Evolutionary conservation across 495 filamentous ascomycete species (phyloP).

Genomic region (Aspergillus sparsus): DNA sequence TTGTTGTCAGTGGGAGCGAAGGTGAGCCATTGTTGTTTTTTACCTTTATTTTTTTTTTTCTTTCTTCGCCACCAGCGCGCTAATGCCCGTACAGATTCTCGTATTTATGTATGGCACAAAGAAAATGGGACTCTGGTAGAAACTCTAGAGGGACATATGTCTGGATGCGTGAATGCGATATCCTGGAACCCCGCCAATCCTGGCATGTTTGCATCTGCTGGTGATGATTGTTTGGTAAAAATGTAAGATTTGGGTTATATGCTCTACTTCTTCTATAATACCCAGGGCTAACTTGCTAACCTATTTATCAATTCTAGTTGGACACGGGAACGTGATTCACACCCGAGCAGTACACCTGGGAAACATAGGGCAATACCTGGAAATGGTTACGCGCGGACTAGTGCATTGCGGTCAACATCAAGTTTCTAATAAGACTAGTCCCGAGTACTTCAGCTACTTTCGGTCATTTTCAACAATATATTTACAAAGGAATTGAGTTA

Average conservation of each 20-base stretch:
- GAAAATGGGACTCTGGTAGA: constrained; percentile 74
- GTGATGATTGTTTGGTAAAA: constrained; percentile 81
- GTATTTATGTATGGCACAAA: constrained; percentile 88
- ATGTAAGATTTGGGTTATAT: constrained; percentile 59
- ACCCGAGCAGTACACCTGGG: constrained; percentile 23
- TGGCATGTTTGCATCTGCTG: constrained; percentile 85
- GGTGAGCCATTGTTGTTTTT: constrained; percentile 50
- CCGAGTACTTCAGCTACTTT: constrained; percentile 11
- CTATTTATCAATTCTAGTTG: constrained; percentile 31
- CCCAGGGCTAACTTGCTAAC: no score
- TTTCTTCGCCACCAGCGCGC: neutral
- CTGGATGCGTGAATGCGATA: constrained; percentile 84
- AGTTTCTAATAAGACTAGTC: constrained; percentile 27
- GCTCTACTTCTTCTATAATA: no score
- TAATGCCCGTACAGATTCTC: constrained; percentile 60
- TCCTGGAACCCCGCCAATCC: constrained; percentile 86
- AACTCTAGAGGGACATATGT: constrained; percentile 69
- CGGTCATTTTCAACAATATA: constrained; percentile 5
- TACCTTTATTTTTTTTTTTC: neutral
- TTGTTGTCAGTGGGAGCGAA: constrained; percentile 89
- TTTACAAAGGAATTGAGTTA: constrained; percentile 20
- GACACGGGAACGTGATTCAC: constrained; percentile 39
- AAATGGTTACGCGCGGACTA: constrained; percentile 42
- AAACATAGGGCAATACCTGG: constrained; percentile 33
- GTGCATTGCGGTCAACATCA: constrained; percentile 47